These are phyloP conservation scores for Neurospora hispaniola DNA, from an alignment of 495 filamentous ascomycete species.

Conservation along the genomic window DNA sequence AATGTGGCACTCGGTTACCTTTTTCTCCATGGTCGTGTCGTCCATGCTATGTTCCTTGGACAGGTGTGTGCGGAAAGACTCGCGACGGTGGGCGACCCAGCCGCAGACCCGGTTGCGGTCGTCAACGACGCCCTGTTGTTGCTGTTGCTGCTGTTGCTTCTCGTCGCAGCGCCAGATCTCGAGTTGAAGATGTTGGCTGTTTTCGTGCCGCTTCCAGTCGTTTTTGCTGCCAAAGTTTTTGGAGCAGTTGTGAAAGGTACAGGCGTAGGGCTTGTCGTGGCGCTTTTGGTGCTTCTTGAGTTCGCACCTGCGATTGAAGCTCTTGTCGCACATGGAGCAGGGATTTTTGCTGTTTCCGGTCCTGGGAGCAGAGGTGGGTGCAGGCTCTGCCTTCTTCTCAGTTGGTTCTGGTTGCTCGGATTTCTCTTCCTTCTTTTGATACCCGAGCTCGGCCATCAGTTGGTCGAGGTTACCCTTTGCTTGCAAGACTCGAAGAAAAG, in stretches of 20 bases:
- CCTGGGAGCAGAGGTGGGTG: constrained; percentile 7
- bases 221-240: constrained; percentile 86
- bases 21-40: constrained; percentile 29
- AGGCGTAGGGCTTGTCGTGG: constrained; percentile 78
- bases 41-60: constrained; percentile 42
- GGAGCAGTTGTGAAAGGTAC: constrained; percentile 63
- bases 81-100: constrained; percentile 49
- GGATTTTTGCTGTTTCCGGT: constrained; percentile 21
- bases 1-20: constrained; percentile 46
- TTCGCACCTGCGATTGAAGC: constrained; percentile 51
- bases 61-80: constrained; percentile 52
- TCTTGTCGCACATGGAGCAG: constrained; percentile 47
- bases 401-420: background rate
- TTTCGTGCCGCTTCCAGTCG: constrained; percentile 96
- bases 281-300: constrained; percentile 86
- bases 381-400: background rate
- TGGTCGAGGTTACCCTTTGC: constrained; percentile 12
- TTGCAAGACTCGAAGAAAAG: constrained; percentile 6
- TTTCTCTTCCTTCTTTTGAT: constrained; percentile 14
- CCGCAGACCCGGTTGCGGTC: constrained; percentile 35
- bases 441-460: constrained; percentile 24
- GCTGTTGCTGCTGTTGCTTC: background rate
- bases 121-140: background rate
- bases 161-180: constrained; percentile 69
- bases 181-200: constrained; percentile 67